Conservation (phyloP, 108 stramenopile genomes). For the Skeletonema menzelii region DNA sequence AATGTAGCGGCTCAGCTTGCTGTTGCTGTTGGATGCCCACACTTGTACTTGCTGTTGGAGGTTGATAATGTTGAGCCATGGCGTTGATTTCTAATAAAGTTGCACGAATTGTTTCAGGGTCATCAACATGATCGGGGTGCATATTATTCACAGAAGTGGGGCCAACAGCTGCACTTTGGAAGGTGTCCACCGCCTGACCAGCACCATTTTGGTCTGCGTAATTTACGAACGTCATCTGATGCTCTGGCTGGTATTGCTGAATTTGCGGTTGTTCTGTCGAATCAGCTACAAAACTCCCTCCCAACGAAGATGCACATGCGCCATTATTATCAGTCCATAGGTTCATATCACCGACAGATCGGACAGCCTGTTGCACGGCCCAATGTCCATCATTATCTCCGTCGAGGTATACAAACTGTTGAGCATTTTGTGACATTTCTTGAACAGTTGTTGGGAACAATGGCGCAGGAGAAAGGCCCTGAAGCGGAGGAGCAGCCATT, state of each 20-base stretch:
- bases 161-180: not conserved
- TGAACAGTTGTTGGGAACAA: slow-evolving; percentile 25
- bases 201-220: slow-evolving; percentile 1
- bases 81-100: slow-evolving; percentile 49
- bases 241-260: slow-evolving; percentile 9
- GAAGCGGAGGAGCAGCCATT: not conserved
- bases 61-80: slow-evolving; percentile 27
- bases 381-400: slow-evolving; percentile 19
- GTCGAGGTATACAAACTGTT: slow-evolving; percentile 22
- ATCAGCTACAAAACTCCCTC: not conserved
- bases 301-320: not conserved
- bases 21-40: slow-evolving; percentile 1
- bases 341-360: slow-evolving; percentile 49
- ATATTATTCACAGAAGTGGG: not conserved
- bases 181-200: slow-evolving; percentile 5
- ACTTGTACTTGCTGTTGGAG: not conserved
- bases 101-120: slow-evolving; percentile 22
- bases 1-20: not conserved
- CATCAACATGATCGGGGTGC: slow-evolving; percentile 15
- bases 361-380: slow-evolving; percentile 67
- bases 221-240: slow-evolving; percentile 3
- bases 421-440: slow-evolving; percentile 10
- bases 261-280: not conserved
- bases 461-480: slow-evolving; percentile 34
- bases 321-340: slow-evolving; percentile 16